Percentiles rank a stretch among this genome's conserved stretches.
phyloP scores from a whole-genome alignment of 345 rosid genomes.

The Sisymbrium altissimum region DNA sequence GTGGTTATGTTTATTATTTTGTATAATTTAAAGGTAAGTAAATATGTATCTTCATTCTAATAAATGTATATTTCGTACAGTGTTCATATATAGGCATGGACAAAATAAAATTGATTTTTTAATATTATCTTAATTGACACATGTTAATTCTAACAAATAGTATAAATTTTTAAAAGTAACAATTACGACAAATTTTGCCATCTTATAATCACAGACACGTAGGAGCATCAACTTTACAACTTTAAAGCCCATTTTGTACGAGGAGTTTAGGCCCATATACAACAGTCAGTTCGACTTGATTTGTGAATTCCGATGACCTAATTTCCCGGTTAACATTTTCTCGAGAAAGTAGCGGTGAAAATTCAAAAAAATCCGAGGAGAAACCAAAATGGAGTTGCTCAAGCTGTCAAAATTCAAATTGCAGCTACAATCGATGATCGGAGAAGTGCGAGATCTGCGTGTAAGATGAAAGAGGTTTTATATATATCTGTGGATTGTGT shows the following conservation, averaged over 20 bases:
- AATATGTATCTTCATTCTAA: too few relatives aligned
- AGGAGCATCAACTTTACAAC: not conserved
- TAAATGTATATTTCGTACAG: too few relatives aligned
- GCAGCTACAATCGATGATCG: constrained; percentile 62
- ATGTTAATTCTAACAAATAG: not conserved
- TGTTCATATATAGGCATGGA: not conserved
- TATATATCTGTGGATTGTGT: constrained; percentile 8
- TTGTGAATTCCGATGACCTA: constrained; percentile 15
- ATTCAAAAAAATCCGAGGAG: constrained; percentile 9
- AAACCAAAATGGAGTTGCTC: constrained; percentile 69
- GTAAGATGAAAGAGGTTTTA: constrained; percentile 39
- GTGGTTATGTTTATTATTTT: not conserved
- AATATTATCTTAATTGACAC: not conserved
- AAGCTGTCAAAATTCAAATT: constrained; percentile 74
- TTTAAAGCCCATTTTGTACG: constrained; percentile 1
- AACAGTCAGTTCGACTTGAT: not conserved
- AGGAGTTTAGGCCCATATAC: constrained; percentile 3
- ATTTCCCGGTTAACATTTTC: not conserved
- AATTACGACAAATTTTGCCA: not conserved
- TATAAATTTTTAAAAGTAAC: not conserved
- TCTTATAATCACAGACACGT: too few relatives aligned
- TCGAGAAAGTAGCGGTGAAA: constrained; percentile 23
- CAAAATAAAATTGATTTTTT: not conserved
- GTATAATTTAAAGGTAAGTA: too few relatives aligned
- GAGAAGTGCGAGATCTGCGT: constrained; percentile 64